Evolutionary conservation across 1,139 yeast genomes (phyloP), one percentile per base, ranked within the genome.

Genomic region (Pichia cactophila): DNA sequence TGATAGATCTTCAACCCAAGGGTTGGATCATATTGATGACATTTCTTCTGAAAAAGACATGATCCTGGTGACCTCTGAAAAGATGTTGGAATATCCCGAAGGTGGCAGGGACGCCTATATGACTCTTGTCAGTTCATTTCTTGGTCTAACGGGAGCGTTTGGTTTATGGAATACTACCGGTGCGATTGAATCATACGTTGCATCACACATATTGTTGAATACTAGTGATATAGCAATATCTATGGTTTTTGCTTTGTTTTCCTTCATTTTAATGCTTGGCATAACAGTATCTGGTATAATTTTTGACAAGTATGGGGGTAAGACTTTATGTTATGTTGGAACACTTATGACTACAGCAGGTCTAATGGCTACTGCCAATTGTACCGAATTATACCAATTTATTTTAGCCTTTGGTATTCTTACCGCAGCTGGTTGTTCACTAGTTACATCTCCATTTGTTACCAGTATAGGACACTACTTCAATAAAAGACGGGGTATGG

Each of bases 141-240:
- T 81, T 54, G 92, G 90, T 0, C 62, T 83, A 42, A 67, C 78
- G 12, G 78, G 82, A 3, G 78, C 73, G 28, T 81, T 83, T 61
- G 94, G 94, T 4, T 63, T 83, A 26, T 72, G 82, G 59, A 84
- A 84, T 59, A 71, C 86, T 1, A 66, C 80, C 35, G 92, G 92
- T 52, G 88, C 87, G 0, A 73, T 83, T 45, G 84, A 83, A 63
- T 76, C 86, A 0, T 82, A 83, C 56, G 73, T 84, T 14, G 70
- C 82, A 3, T 64, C 68, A 10, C 75, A 82, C 59, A 85, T 80
- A 58, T 67, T 83, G 45, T 23, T 45, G 12, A 64, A 69, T 4
- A 54, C 68, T 36, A 64, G 71, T 12, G 67, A 79, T 2, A 72
- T 81, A 1, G 71, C 75, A 5, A 74, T 80, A 4, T 78, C 86